A percentile compares a stretch with the other conserved stretches of the same genome.
These are phyloP conservation scores for Fusarium penzigii DNA, from an alignment of 2,329 filamentous ascomycete species.

Conservation along the genomic window DNA sequence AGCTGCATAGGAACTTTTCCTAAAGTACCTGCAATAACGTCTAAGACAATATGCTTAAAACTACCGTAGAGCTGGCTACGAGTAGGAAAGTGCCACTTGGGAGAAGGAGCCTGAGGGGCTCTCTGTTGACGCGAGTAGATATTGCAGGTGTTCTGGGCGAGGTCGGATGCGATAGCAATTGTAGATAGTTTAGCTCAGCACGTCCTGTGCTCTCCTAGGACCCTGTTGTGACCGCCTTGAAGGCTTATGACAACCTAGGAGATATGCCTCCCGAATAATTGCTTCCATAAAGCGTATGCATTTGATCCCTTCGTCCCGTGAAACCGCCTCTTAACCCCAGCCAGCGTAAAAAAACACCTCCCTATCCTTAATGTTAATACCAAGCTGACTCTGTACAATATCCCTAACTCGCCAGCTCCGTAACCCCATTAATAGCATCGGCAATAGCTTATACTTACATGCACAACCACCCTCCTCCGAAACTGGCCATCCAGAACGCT, in stretches of 20 bases:
- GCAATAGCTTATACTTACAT: too few species aligned
- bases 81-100: slow-evolving; percentile 6
- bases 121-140: not conserved
- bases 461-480: not conserved
- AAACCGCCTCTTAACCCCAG: too few species aligned
- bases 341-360: too few species aligned
- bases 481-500: not conserved
- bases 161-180: slow-evolving; percentile 1
- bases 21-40: slow-evolving; percentile 8
- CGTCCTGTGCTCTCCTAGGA: slow-evolving; percentile 7
- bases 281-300: too few species aligned
- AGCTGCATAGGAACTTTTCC: slow-evolving; percentile 1
- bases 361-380: too few species aligned
- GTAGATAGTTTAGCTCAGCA: slow-evolving; percentile 12
- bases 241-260: not conserved
- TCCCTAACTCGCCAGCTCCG: too few species aligned
- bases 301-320: too few species aligned
- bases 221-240: not conserved
- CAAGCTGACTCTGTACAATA: too few species aligned
- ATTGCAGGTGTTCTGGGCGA: slow-evolving; percentile 1
- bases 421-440: too few species aligned
- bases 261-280: too few species aligned
- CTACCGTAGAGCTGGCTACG: slow-evolving; percentile 6
- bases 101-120: not conserved
- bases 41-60: slow-evolving; percentile 6